A percentile compares a stretch with the other conserved stretches of the same genome.
Conservation (phyloP, 2,329 filamentous ascomycete species). For the Pseudofabraea citricarpa region DNA sequence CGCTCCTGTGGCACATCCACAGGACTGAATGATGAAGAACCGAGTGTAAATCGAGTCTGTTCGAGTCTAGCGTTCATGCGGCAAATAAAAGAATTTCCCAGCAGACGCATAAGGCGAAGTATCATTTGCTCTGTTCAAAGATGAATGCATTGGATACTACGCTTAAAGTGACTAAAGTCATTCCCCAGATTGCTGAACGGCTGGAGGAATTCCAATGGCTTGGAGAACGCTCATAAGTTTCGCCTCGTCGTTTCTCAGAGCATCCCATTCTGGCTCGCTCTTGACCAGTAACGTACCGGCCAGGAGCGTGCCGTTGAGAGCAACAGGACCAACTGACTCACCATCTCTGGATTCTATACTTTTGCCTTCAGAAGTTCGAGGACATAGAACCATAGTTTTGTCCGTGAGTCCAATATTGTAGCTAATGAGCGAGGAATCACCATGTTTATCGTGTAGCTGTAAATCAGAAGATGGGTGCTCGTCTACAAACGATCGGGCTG, state of each 20-base stretch:
- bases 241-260: slow-evolving; percentile 36
- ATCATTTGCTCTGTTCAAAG: too few relatives aligned
- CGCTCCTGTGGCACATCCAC: too few relatives aligned
- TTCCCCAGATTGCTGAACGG: not conserved
- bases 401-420: slow-evolving; percentile 61
- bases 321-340: slow-evolving; percentile 22
- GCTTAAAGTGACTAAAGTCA: not conserved
- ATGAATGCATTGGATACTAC: too few relatives aligned
- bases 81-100: too few relatives aligned
- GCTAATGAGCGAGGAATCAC: slow-evolving; percentile 42
- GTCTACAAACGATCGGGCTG: slow-evolving; percentile 2
- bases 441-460: not conserved
- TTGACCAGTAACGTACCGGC: slow-evolving; percentile 62
- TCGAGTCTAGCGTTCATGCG: too few relatives aligned
- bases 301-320: slow-evolving; percentile 58
- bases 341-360: slow-evolving; percentile 14
- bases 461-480: not conserved
- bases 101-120: too few relatives aligned
- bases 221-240: slow-evolving; percentile 35
- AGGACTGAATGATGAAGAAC: too few relatives aligned
- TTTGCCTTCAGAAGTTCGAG: slow-evolving; percentile 47
- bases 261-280: slow-evolving; percentile 51
- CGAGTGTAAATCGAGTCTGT: too few relatives aligned
- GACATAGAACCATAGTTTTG: slow-evolving; percentile 47
- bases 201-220: slow-evolving; percentile 19